Evolutionary conservation across 305 asterid species (phyloP).

Genomic region (Solanum hybrid): DNA sequence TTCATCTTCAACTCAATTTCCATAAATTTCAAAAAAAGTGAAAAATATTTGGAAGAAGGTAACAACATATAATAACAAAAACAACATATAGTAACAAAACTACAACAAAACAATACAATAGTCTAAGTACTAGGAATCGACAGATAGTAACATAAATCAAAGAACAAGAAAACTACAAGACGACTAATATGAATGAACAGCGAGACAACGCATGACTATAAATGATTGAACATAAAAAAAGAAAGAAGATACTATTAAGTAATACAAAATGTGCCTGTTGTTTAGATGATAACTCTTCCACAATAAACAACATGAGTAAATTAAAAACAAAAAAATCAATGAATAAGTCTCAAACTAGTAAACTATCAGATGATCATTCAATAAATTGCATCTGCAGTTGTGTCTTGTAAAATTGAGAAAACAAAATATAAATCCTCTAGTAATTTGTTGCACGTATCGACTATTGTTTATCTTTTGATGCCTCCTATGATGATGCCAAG

Average conservation of each 20-base stretch:
- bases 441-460: background rate
- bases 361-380: background rate
- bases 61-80: background rate
- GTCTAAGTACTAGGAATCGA: background rate
- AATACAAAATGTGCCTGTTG: background rate
- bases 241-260: background rate
- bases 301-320: background rate
- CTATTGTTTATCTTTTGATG: background rate
- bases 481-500: background rate
- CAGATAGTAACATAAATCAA: background rate
- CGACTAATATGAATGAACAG: no score
- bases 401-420: background rate
- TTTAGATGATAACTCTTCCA: constrained; percentile 2
- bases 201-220: background rate
- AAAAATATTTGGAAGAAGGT: background rate
- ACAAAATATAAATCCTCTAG: background rate
- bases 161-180: background rate
- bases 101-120: background rate
- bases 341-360: background rate
- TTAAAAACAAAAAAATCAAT: background rate
- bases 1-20: background rate
- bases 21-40: background rate
- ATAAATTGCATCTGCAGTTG: background rate
- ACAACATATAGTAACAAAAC: background rate
- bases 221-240: background rate